Base-by-base conservation (phyloP, 2,329 filamentous ascomycete genomes). In the Dactylonectria estremocensis region DNA sequence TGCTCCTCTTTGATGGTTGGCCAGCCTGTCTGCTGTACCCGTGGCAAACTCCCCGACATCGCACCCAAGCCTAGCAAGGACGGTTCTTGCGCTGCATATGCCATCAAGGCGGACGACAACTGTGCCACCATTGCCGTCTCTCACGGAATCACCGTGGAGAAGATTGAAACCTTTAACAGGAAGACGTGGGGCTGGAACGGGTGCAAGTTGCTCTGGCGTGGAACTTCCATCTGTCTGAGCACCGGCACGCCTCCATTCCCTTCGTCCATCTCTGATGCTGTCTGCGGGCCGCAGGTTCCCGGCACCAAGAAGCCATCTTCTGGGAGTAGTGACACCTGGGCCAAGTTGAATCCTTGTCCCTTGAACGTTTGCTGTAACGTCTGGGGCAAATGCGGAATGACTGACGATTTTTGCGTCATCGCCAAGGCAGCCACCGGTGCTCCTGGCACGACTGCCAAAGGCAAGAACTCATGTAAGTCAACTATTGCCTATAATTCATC, bases 231-330 rank as follows among this genome's bases (percentile, higher is more conserved):
- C 2, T 80, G 80, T 40, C 63, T 82, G 6, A 78, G 77, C 69
- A 68, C 61, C 0, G 79, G 80, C 1, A 55, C 60, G 0, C 74
- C 80, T 1, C 78, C 80, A 54, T 56, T 69, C 58, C 33, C 56
- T 3, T 60, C 73, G 5, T 45, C 69, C 2, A 37, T 76, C 8
- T 24, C 67, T 11, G 73, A 76, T 45, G 76, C 78, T 5, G 62
- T 73, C 3, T 81, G 86, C 71, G 86, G 87, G 0, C 86, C 86
- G 1, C 78, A 81, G 50, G 77, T 81, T 1, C 79, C 80, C 5
- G 82, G 83, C 1, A 85, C 83, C 0, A 55, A 70, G 10, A 53
- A 71, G 11, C 80, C 83, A 0, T 20, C n/a, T 46, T 20, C n/a
- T 20, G 45, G 35, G 8, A 24, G 71, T 0, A 67, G 76, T 7